Base-by-base conservation (phyloP, 1,284 basidiomycete species). In the Cystobasidium pallidum region DNA sequence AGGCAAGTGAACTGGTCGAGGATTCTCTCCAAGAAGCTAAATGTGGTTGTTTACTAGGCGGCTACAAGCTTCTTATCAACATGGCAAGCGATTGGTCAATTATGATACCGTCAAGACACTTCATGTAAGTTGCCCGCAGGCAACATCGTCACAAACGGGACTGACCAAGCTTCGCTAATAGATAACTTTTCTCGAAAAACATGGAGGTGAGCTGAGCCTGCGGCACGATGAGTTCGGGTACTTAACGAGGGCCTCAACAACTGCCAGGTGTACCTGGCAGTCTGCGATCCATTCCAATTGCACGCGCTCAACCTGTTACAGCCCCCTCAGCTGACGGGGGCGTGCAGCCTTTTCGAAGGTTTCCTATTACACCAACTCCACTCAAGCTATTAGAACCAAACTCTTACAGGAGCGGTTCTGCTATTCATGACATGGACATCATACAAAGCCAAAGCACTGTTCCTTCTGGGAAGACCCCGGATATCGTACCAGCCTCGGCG, bases 51-150 rank as follows among this genome's bases (percentile, higher is more conserved):
- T 7, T 15, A 8, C 21, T 41, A 71, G 68, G 55, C 26, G 59
- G 47, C 1, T 55, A 63, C 68, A 71, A 71, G 49, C 51, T 71
- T 19, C 61, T 71, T 17, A 63, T 64, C 68, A 71, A 30, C 61
- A 71, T 58, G 68, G 68, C 1, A 71, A 64, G 26, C 30, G 61
- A 28, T 10, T 71, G 2, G 4, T 2, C 26, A 47, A 55, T 26
- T 63, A 63, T 19, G 39, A 54, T 4, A 52, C 32, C 4, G 26
- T 71, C 49, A 62, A 63, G 24, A 24, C 15, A 21, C 68, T 71
- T 24, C 64, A 52, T 41, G 66, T 68, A 39, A 67, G 65, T 30
- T 24, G 24, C 19, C 17, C 3, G 39, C 24, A 19, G 11, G 8
- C 13, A 24, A 21, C 36, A 26, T 24, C n/a, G 13, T 39, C 8